These are phyloP conservation scores for Glarea lozoyensis DNA, from an alignment of 495 filamentous ascomycete species.

Conservation along the genomic window DNA sequence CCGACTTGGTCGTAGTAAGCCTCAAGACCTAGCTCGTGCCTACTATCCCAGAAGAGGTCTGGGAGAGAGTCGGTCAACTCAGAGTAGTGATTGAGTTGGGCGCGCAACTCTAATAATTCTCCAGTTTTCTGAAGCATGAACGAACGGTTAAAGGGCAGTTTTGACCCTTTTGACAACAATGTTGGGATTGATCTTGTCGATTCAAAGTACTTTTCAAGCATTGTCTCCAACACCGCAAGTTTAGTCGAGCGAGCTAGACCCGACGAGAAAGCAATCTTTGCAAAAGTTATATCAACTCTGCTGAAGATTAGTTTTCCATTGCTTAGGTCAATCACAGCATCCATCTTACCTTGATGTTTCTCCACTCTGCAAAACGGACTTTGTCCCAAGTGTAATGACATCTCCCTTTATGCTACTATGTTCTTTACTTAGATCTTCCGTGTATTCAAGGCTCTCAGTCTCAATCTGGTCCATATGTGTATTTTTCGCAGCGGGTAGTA, in stretches of 20 bases:
- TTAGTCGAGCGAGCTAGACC: constrained; percentile 95
- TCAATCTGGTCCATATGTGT: constrained; percentile 63
- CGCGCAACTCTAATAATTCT: constrained; percentile 80
- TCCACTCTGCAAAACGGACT: constrained; percentile 25
- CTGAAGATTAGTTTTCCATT: background rate
- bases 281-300: constrained; percentile 67
- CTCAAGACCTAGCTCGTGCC: constrained; percentile 72
- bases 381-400: constrained; percentile 83
- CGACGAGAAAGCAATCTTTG: constrained; percentile 93
- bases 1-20: constrained; percentile 93
- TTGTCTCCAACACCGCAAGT: constrained; percentile 81
- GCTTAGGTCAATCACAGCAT: no score
- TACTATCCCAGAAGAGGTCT: constrained; percentile 93
- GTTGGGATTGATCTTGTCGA: constrained; percentile 74
- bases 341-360: background rate
- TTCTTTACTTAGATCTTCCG: constrained; percentile 65
- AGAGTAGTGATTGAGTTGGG: constrained; percentile 92
- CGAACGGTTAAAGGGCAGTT: constrained; percentile 59
- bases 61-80: constrained; percentile 93
- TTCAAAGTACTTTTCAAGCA: constrained; percentile 75
- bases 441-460: constrained; percentile 83
- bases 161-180: constrained; percentile 53
- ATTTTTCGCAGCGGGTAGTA: constrained; percentile 67
- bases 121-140: constrained; percentile 92
- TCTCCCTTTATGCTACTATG: constrained; percentile 78